Base-by-base conservation (phyloP, 1,284 basidiomycete species). In the Grifola frondosa region DNA sequence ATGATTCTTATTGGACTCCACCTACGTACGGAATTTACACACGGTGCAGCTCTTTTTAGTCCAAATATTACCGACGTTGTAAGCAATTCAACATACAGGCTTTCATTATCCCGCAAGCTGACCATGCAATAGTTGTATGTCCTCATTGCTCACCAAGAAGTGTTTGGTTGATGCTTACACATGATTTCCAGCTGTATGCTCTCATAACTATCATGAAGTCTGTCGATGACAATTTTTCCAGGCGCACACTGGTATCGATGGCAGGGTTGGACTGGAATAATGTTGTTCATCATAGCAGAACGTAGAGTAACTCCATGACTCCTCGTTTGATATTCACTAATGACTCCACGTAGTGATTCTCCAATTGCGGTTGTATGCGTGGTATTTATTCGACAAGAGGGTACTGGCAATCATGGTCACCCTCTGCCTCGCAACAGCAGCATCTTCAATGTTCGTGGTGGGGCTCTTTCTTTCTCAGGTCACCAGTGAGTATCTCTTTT, bases 391-490 rank as follows among this genome's bases (percentile, higher is more conserved):
- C 6, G 15, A 19, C 17, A 33, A 19, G 32, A 6, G 17, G 8
- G 32, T 33, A 9, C 6, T 33, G 10, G 32, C 17, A 17, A 44
- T 75, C 15, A 77, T 78, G 72, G 57, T 65, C 7, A 43, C 54
- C n/a, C 62, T 61, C 15, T 80, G 73, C 50, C 32, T 77, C 13
- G 37, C 62, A 6, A 62, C 71, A 9, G 62, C 68, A 5, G 57
- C 69, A 0, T 53, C 65, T 0, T 72, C 77, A 2, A 71, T 71
- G 0, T 64, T 63, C 16, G 68, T 81, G 11, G 75, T 80, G 71
- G 73, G 69, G 2, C 57, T 55, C 3, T 67, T 68, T 2, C 63
- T 63, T 15, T 26, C 50, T 4, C 30, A 33, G 7, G 54, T 80
- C 8, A 59, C 55, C 33, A 69, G 78, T 77, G 46, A 23, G n/a